Percentiles rank a stretch among this genome's conserved stretches.
These are phyloP conservation scores for Mycosphaerelloides madeirae DNA, from an alignment of 2,329 filamentous ascomycete genomes.

Conservation along the genomic window DNA sequence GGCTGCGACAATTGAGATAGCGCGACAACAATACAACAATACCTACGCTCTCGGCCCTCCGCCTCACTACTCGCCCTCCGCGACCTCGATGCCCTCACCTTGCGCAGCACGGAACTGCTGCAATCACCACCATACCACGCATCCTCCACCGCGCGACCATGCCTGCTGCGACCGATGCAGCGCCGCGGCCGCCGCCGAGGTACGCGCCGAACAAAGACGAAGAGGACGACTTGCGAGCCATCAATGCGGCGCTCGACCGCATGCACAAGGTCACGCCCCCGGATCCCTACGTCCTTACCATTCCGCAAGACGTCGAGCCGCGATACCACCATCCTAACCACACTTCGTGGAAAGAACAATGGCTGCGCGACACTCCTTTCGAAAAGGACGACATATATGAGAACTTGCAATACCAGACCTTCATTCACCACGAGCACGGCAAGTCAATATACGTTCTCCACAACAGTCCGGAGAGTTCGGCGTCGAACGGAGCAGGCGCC, in stretches of 20 bases:
- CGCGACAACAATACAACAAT: too few species aligned
- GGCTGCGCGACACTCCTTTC: conserved; percentile 50
- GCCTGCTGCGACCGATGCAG: conserved; percentile 14
- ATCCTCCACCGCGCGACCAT: conserved; percentile 9
- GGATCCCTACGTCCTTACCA: conserved; percentile 45
- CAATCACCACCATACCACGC: conserved; percentile 1
- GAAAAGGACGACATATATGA: conserved; percentile 50
- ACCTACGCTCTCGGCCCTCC: too few species aligned
- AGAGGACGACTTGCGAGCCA: conserved; percentile 34
- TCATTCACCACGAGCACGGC: conserved; percentile 54
- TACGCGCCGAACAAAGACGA: conserved; percentile 24
- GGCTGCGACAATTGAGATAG: too few species aligned
- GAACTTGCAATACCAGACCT: conserved; percentile 59
- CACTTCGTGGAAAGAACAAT: conserved; percentile 30
- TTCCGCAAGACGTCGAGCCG: conserved; percentile 41
- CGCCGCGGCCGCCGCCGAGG: conserved; percentile 6
- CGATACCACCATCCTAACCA: conserved; percentile 39
- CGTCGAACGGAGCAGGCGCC: conserved; percentile 17
- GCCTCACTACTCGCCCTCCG: too few species aligned
- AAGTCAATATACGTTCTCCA: conserved; percentile 26
- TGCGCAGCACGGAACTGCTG: too few species aligned
- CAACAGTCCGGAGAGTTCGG: conserved; percentile 26
- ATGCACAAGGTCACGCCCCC: conserved; percentile 39
- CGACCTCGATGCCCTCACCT: too few species aligned
- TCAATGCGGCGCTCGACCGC: conserved; percentile 41